Conservation (phyloP, 2,329 filamentous ascomycete genomes). For the Apiospora arundinis region DNA sequence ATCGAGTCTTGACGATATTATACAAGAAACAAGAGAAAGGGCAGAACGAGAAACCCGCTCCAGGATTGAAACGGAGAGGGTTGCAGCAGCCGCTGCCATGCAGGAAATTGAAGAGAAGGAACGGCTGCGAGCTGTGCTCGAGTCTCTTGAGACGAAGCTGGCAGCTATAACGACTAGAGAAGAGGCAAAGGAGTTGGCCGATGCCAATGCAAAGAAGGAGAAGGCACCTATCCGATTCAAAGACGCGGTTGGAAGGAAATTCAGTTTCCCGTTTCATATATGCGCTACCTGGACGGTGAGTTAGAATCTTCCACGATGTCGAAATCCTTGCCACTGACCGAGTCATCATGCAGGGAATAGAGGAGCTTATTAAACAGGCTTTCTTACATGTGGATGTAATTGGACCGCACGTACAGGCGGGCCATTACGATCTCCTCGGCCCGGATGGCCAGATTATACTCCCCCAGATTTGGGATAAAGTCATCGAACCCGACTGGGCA, state of each 20-base stretch:
- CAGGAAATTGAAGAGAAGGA: no score
- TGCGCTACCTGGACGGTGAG: slow-evolving; percentile 84
- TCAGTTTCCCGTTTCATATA: slow-evolving; percentile 86
- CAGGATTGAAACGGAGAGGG: no score
- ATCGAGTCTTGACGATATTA: no score
- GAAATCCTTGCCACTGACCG: no score
- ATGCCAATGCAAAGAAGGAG: no score
- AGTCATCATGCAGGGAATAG: slow-evolving; percentile 37
- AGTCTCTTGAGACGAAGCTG: no score
- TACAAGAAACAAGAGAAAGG: no score
- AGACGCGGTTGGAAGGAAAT: slow-evolving; percentile 89
- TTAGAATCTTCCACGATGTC: slow-evolving; percentile 37
- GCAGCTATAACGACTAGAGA: no score
- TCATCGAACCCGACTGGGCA: slow-evolving; percentile 78
- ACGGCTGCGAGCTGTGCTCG: no score
- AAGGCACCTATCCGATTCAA: slow-evolving; percentile 87
- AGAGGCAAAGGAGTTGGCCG: no score
- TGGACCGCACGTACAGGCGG: slow-evolving; percentile 76
- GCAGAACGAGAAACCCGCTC: no score
- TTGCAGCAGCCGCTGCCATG: no score
- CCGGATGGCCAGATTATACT: slow-evolving; percentile 85
- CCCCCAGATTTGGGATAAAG: slow-evolving; percentile 80
- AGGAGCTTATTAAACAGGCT: slow-evolving; percentile 85
- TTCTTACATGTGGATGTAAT: slow-evolving; percentile 81
- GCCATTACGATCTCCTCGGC: slow-evolving; percentile 81